Percentiles rank a stretch among this genome's conserved stretches.
phyloP scores from a whole-genome alignment of 495 filamentous ascomycete species.

The Aspergillus campestris region DNA sequence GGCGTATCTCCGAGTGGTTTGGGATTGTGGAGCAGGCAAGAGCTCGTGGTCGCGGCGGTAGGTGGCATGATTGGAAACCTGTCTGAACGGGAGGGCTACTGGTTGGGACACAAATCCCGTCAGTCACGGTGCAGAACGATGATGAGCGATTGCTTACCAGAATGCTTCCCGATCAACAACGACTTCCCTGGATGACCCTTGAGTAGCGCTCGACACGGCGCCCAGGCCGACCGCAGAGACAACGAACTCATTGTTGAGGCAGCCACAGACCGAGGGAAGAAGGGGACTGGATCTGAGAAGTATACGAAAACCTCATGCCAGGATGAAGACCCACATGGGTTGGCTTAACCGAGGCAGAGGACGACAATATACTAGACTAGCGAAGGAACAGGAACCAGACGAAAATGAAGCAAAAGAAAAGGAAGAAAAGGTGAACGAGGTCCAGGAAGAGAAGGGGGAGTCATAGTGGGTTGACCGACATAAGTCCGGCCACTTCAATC shows the following conservation, averaged over 20 bases:
- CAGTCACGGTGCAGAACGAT: conserved; percentile 6
- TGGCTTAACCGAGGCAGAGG: no score
- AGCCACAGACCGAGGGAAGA: neutral
- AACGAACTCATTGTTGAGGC: conserved; percentile 22
- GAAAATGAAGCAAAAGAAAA: no score
- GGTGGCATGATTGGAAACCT: conserved; percentile 4
- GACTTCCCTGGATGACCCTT: conserved; percentile 20
- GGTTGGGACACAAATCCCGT: neutral
- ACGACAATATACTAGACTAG: no score
- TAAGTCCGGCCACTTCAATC: no score
- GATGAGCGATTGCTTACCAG: conserved; percentile 13
- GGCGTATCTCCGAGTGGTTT: conserved; percentile 17
- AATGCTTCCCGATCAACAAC: conserved; percentile 7
- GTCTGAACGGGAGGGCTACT: conserved; percentile 12
- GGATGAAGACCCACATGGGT: neutral
- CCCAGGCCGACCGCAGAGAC: conserved; percentile 24
- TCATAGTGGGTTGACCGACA: no score
- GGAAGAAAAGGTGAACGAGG: no score
- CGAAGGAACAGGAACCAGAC: no score
- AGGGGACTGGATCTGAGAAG: no score
- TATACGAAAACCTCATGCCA: neutral
- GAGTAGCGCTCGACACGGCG: conserved; percentile 23
- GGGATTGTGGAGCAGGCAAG: conserved; percentile 9
- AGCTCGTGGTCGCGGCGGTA: conserved; percentile 4
- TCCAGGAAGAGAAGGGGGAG: no score